These are phyloP conservation scores for Hemileia vastatrix DNA, from an alignment of 1,284 basidiomycete genomes.

Conservation along the genomic window DNA sequence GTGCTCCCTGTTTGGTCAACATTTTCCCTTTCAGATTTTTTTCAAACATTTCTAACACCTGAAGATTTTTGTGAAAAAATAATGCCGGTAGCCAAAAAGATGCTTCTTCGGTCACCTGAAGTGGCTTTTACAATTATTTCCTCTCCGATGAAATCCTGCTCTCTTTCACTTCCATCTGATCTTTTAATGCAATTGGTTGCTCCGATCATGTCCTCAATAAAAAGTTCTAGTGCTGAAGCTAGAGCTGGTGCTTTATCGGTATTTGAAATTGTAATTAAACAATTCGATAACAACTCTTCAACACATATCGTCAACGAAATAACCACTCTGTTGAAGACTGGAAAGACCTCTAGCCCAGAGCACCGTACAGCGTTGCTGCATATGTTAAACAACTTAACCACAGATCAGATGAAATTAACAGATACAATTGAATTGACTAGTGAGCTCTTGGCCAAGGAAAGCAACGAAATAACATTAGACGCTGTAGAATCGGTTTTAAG, in stretches of 20 bases:
- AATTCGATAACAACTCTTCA: slow-evolving; percentile 31
- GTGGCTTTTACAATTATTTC: slow-evolving; percentile 50
- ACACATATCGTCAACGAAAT: slow-evolving; percentile 55
- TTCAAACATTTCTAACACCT: slow-evolving; percentile 50
- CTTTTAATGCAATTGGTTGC: slow-evolving; percentile 58
- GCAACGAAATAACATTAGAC: slow-evolving; percentile 22
- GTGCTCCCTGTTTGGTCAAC: slow-evolving; percentile 28
- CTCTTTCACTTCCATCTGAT: slow-evolving; percentile 52
- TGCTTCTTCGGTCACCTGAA: slow-evolving; percentile 63
- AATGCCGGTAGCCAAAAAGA: slow-evolving; percentile 62
- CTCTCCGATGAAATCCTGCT: slow-evolving; percentile 46
- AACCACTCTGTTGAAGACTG: slow-evolving; percentile 60
- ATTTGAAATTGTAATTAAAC: slow-evolving; percentile 53
- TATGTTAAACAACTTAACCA: slow-evolving; percentile 51
- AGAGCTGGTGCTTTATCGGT: slow-evolving; percentile 56
- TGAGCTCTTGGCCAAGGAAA: slow-evolving; percentile 19
- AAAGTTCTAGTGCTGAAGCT: slow-evolving; percentile 62
- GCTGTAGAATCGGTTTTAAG: no score
- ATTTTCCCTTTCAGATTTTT: slow-evolving; percentile 50
- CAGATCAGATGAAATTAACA: slow-evolving; percentile 3
- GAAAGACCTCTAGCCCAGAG: slow-evolving; percentile 75
- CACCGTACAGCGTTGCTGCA: slow-evolving; percentile 71
- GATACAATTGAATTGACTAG: slow-evolving; percentile 15
- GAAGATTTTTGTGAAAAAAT: slow-evolving; percentile 52
- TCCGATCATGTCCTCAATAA: slow-evolving; percentile 59